phyloP scores from a whole-genome alignment of 495 filamentous ascomycete genomes.

The Daldinia loculata region DNA sequence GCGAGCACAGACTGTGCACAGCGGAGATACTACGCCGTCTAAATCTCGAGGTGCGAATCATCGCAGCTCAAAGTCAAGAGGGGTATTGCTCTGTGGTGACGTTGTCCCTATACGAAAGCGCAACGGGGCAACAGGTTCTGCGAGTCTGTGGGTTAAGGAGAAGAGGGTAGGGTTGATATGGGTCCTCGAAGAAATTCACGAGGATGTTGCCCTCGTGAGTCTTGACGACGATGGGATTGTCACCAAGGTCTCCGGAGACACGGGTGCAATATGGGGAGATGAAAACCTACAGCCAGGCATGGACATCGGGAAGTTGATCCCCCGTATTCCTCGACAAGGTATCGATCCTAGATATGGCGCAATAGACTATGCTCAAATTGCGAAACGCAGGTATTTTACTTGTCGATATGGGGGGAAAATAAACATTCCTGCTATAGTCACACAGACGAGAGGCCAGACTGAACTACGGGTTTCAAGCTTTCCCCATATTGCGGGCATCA shows the following conservation, averaged over 20 bases:
- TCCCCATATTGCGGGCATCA: constrained; percentile 95
- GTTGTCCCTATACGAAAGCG: constrained; percentile 96
- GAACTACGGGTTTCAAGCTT: constrained; percentile 88
- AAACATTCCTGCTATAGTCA: constrained; percentile 80
- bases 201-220: constrained; percentile 80
- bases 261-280: constrained; percentile 82
- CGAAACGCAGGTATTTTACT: constrained; percentile 78
- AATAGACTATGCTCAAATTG: constrained; percentile 74
- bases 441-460: constrained; percentile 67
- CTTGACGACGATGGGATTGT: constrained; percentile 79
- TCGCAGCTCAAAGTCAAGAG: constrained; percentile 77
- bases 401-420: constrained; percentile 75
- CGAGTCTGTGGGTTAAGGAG: constrained; percentile 98
- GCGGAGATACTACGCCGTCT: constrained; percentile 69
- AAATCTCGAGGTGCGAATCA: constrained; percentile 64
- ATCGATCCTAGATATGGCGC: constrained; percentile 69
- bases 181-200: constrained; percentile 97
- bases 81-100: constrained; percentile 93
- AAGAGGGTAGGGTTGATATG: constrained; percentile 93
- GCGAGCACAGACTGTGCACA: constrained; percentile 78
- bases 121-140: constrained; percentile 88
- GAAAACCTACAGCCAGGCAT: constrained; percentile 69
- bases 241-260: constrained; percentile 70
- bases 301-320: constrained; percentile 78
- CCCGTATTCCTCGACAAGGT: constrained; percentile 77